phyloP scores from a whole-genome alignment of 73 alveolate genomes.

The Paramecium caudatum region DNA sequence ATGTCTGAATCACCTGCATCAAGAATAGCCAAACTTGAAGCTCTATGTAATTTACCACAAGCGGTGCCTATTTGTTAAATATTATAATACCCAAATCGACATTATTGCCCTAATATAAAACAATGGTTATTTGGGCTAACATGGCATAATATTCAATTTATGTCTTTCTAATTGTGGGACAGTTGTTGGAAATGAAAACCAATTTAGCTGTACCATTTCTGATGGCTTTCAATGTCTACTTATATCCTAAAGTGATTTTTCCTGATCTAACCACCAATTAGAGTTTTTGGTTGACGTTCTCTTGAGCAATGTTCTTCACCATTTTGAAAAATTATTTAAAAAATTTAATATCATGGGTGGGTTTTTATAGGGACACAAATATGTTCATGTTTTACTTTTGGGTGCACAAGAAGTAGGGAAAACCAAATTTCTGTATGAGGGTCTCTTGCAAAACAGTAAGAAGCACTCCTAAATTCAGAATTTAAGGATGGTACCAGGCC shows the following conservation, averaged over 20 bases:
- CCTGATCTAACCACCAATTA: slow-evolving; percentile 98
- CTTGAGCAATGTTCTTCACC: slow-evolving; percentile 86
- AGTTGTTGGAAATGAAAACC: slow-evolving; percentile 96
- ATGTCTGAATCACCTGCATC: slow-evolving; percentile 96
- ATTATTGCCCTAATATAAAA: slow-evolving; percentile 94
- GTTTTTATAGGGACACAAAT: not conserved
- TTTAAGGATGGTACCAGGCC: not conserved
- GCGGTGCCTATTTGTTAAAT: slow-evolving; percentile 90
- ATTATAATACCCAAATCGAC: slow-evolving; percentile 94
- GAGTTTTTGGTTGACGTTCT: slow-evolving; percentile 94
- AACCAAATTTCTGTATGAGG: slow-evolving; percentile 40
- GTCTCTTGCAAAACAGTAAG: slow-evolving; percentile 1
- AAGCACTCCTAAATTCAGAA: not conserved
- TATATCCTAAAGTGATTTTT: slow-evolving; percentile 95
- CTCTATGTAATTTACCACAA: slow-evolving; percentile 97
- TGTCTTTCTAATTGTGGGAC: slow-evolving; percentile 99
- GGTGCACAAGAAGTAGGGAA: not conserved
- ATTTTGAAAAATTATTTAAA: slow-evolving; percentile 75
- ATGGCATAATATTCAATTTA: slow-evolving; percentile 98
- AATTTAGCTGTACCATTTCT: slow-evolving; percentile 94
- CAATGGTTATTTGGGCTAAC: slow-evolving; percentile 88
- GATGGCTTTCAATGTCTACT: slow-evolving; percentile 95
- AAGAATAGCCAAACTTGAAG: slow-evolving; percentile 89
- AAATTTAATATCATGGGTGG: slow-evolving; percentile 51
- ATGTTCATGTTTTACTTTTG: not conserved